Evolutionary conservation across 2,329 filamentous ascomycete species (phyloP), one percentile per base, ranked within the genome.

Genomic region (Thelonectria discophora): DNA sequence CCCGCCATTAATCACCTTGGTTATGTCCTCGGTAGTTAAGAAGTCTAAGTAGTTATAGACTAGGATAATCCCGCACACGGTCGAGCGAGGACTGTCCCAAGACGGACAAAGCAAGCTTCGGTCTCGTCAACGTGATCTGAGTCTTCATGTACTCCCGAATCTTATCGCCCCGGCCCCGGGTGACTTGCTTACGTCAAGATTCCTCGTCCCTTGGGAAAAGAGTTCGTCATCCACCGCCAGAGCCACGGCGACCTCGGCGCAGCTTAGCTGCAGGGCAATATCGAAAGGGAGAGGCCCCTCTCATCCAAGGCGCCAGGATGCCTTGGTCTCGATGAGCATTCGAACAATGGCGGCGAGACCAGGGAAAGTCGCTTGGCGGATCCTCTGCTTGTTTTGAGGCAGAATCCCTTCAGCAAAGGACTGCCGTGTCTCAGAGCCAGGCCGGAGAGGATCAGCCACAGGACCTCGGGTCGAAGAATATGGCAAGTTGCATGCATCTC

Each of bases 201-300:
- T 1, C 9, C 2, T n/a, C 7, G 60, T 67, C 3, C 62, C 32
- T 10, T 12, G 5, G 4, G 30, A 10, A 7, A 68, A 60, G 2
- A 70, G 43, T 2, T 58, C 17, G 2, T 63, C 46, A 7, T 66
- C 49, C 2, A 11, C 15, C 6, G 27, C 32, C 24, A 70, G 70
- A 3, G 60, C 37, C 10, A 68, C 59, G 0, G 55, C 30, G 9
- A 70, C 49, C 3, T 51, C 65, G 5, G 21, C 6, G 52, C 63
- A 66, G 5, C 54, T 58, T 6, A 18, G 34, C 6, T 17, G 39
- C 1, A 70, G 48, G 3, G 68, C 68, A 11, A 61, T 10, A 5
- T 70, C 66, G 15, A 70, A 24, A 1, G 68, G 59, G 66, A 70
- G 9, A 6, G 21, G 0, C 12, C 5, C 1, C 2, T 9, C 1